Base-by-base conservation (phyloP, 169 alveolate genomes). In the Plasmodium blacklocki region DNA sequence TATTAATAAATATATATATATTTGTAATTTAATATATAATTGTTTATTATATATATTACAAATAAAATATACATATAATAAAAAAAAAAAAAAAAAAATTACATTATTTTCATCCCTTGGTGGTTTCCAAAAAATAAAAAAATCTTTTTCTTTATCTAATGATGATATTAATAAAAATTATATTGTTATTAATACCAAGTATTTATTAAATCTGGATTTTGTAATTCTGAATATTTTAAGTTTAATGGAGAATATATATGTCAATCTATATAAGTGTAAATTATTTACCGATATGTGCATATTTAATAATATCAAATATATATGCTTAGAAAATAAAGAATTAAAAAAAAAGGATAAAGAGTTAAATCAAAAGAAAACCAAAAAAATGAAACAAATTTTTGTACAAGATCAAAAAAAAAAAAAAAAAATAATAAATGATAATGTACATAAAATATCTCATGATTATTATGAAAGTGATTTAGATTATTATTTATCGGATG, bases 231-330 rank as follows among this genome's bases (percentile, higher is more conserved):
- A 45, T 50, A 83, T 73, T 9, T 62, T 83, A 29, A 21, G 59
- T 49, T 15, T 83, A 18, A 49, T 26, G 12, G 91, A 83, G 15
- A 68, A 63, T 60, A 83, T 83, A 14, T 83, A 83, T 63, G 56
- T 83, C 1, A 83, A 83, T 50, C 32, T 83, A 18, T 83, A 83
- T 52, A 83, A 83, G 19, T 54, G 80, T 32, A 83, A 83, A 60
- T 18, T 83, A 11, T 83, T 83, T 60, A 83, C 91, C 11, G 91
- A 83, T 68, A 83, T 83, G 91, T 83, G 91, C 7, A 83, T 83
- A 8, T 83, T 83, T 29, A 83, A 80, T 68, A 80, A 80, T 68
- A 80, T 80, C 43, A 80, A 80, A 29, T 80, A 80, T 47, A 50
- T 70, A 11, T 80, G 80, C 15, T 56, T 80, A 56, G 90, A 80